Conservation (phyloP, 768 basidiomycete species). For the Suillus weaverae region DNA sequence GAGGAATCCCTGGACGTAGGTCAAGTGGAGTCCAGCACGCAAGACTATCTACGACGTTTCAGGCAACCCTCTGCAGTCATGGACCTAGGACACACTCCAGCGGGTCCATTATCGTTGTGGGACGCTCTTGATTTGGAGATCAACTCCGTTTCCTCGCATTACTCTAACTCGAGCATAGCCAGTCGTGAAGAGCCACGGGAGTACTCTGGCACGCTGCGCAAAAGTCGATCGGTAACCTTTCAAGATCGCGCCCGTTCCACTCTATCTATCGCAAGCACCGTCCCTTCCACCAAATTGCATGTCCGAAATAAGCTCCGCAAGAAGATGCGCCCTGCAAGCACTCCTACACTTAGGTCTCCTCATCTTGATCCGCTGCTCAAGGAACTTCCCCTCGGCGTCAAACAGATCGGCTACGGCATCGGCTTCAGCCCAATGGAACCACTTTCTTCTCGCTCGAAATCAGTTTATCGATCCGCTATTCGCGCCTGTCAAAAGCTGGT, state of each 20-base stretch:
- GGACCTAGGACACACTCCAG: slow-evolving; percentile 24
- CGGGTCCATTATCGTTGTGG: slow-evolving; percentile 40
- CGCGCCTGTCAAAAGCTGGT: slow-evolving; percentile 6
- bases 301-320: slow-evolving; percentile 41
- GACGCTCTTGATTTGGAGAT: slow-evolving; percentile 40
- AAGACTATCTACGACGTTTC: background rate
- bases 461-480: slow-evolving; percentile 6
- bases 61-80: slow-evolving; percentile 7
- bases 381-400: slow-evolving; percentile 39
- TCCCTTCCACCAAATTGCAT: slow-evolving; percentile 33
- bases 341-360: slow-evolving; percentile 21
- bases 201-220: slow-evolving; percentile 23
- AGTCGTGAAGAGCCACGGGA: slow-evolving; percentile 29
- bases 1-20: slow-evolving; percentile 14
- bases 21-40: slow-evolving; percentile 4
- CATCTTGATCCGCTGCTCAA: slow-evolving; percentile 18
- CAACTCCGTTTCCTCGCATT: slow-evolving; percentile 24
- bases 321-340: slow-evolving; percentile 35
- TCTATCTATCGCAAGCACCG: slow-evolving; percentile 37
- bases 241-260: slow-evolving; percentile 28
- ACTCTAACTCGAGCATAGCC: slow-evolving; percentile 10
- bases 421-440: slow-evolving; percentile 37
- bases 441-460: background rate
- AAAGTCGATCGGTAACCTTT: slow-evolving; percentile 17
- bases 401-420: slow-evolving; percentile 41